Evolutionary conservation across 2,329 filamentous ascomycete genomes (phyloP), one percentile per base, ranked within the genome.

Genomic region (Tolypocladium guangdongense): DNA sequence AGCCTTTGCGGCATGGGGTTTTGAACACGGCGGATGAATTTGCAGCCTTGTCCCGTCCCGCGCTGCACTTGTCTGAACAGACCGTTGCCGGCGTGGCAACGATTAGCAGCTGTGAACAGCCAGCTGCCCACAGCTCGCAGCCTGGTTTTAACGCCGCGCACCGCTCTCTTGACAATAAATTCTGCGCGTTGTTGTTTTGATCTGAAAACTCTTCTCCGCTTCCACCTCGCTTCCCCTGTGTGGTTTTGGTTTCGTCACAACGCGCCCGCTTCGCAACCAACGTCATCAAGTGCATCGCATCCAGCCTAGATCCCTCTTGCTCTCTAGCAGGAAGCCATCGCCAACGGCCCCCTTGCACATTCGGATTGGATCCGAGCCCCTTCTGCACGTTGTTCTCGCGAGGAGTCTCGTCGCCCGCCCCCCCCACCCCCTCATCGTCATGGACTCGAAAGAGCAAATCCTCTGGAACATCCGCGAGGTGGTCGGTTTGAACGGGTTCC

Each of bases 401-500:
- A 27, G 27, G 27, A 27, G 27, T 27, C 27, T 27, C 27, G 27
- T 27, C 24, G 12, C 14, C 22, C 24, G 22, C 18, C 4, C 16
- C 16, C 16, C 16, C 22, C 18, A 24, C 32, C 22, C n/a, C 38
- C 12, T 38, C 37, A 11, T 7, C 36, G 55, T 27, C 20, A 65
- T 68, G 64, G 61, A 63, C 18, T 35, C 52, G 6, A 49, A 53
- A 1, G 1, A 51, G 0, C 7, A 32, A 0, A 55, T 64, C n/a
- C 39, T 66, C 14, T 2, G 47, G 4, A 63, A 59, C 22, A n/a
- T 64, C 30, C 57, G 54, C 18, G 27, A 58, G 1, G 51, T 57
- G 5, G 50, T 67, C 12, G 63, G 63, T 5, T 63, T 58, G 48
- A 61, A 52, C 2, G 57, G 58, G 16, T 33, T 66, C 10, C 55